A percentile compares a stretch with the other conserved stretches of the same genome.
These are phyloP conservation scores for Epichloe baconii DNA, from an alignment of 2,329 filamentous ascomycete species.

Conservation along the genomic window DNA sequence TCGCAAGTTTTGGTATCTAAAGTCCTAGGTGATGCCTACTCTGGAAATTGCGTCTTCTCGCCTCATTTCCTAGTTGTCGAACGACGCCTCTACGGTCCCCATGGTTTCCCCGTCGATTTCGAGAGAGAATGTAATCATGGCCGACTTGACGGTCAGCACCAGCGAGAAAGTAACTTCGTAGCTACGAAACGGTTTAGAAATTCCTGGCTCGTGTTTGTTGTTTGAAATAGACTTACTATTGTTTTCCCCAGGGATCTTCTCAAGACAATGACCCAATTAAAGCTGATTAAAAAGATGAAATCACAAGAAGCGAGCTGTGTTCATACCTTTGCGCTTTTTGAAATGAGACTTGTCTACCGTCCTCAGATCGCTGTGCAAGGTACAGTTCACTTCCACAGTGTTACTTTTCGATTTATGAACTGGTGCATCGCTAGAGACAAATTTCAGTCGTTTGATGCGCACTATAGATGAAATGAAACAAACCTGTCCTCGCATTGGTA, in stretches of 20 bases:
- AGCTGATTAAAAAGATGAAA: too few relatives aligned
- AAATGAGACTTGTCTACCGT: background rate
- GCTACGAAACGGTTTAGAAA: background rate
- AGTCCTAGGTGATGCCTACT: too few relatives aligned
- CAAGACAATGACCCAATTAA: too few relatives aligned
- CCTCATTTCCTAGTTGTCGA: too few relatives aligned
- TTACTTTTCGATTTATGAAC: background rate
- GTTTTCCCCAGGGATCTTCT: too few relatives aligned
- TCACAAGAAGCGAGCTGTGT: too few relatives aligned
- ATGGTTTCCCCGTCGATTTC: constrained; percentile 1
- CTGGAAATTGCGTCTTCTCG: too few relatives aligned
- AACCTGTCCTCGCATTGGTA: constrained; percentile 3
- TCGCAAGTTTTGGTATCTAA: too few relatives aligned
- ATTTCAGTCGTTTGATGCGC: background rate
- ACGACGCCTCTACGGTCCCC: background rate
- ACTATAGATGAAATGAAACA: background rate
- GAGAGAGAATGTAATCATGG: constrained; percentile 1
- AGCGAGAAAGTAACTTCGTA: background rate
- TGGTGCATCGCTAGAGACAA: background rate
- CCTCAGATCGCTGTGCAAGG: background rate
- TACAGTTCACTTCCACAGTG: background rate
- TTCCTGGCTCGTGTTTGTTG: too few relatives aligned
- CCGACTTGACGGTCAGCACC: constrained; percentile 1
- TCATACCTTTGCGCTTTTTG: too few relatives aligned
- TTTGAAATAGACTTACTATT: too few relatives aligned